Conservation (phyloP, 306 rosid species). For the Argentina anserina region DNA sequence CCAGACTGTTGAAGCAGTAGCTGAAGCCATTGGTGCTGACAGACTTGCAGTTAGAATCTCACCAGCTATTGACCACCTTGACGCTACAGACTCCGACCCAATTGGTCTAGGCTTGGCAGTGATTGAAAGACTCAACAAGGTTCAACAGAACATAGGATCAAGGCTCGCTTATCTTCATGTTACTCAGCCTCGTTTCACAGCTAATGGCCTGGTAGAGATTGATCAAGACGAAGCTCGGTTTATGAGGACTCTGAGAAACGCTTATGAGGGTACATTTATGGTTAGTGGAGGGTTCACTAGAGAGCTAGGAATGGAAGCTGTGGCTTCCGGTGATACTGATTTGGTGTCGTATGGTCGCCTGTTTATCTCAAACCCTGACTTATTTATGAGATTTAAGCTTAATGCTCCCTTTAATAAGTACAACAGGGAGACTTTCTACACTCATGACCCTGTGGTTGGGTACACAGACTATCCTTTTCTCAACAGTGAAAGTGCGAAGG, state of each 20-base stretch:
- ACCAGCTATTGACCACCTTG: slow-evolving; percentile 87
- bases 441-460: slow-evolving; percentile 78
- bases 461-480: slow-evolving; percentile 82
- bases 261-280: slow-evolving; percentile 71
- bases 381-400: slow-evolving; percentile 54
- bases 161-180: slow-evolving; percentile 79
- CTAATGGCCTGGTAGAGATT: slow-evolving; percentile 57
- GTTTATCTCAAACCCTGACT: slow-evolving; percentile 77
- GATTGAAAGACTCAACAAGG: slow-evolving; percentile 62
- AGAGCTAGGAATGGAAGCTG: slow-evolving; percentile 67
- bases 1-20: slow-evolving; percentile 55
- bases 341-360: slow-evolving; percentile 76
- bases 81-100: slow-evolving; percentile 84
- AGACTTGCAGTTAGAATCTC: slow-evolving; percentile 63
- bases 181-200: slow-evolving; percentile 71
- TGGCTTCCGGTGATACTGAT: slow-evolving; percentile 63
- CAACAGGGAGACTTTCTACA: slow-evolving; percentile 69
- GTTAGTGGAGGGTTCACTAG: slow-evolving; percentile 85
- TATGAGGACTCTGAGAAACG: slow-evolving; percentile 48
- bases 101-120: slow-evolving; percentile 69
- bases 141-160: slow-evolving; percentile 47
- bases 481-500: slow-evolving; percentile 5
- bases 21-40: slow-evolving; percentile 53
- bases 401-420: slow-evolving; percentile 65
- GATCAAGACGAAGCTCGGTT: slow-evolving; percentile 62